These are phyloP conservation scores for Backusella psychrophila DNA, from an alignment of 192 early-diverging fungal species.

Conservation along the genomic window DNA sequence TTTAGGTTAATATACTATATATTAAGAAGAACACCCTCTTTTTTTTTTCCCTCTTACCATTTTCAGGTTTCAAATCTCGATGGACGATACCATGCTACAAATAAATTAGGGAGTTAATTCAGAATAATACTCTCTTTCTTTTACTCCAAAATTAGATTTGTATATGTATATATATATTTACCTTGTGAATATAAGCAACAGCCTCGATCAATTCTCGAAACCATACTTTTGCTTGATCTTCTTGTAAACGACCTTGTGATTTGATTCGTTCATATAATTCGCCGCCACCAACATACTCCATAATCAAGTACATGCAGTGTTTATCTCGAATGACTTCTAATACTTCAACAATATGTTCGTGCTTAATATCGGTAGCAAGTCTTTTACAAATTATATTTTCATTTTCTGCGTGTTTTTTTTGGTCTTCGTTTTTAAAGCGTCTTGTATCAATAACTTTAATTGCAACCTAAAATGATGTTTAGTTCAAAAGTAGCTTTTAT, in stretches of 20 bases:
- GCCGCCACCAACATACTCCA: conserved; percentile 66
- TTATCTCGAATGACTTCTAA: conserved; percentile 33
- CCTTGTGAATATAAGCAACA: conserved; percentile 58
- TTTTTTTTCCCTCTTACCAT: background rate
- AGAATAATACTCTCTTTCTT: background rate
- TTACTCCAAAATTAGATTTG: conserved; percentile 48
- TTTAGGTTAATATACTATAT: background rate
- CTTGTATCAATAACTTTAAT: conserved; percentile 54
- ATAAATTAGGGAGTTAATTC: background rate
- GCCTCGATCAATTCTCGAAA: conserved; percentile 66
- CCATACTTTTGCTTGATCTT: conserved; percentile 54
- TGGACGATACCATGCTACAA: conserved; percentile 43
- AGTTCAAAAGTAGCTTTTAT: background rate
- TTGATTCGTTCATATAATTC: conserved; percentile 68
- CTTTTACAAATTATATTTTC: conserved; percentile 45
- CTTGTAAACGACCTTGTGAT: conserved; percentile 50
- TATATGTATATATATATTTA: conserved; percentile 6
- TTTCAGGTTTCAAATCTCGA: conserved; percentile 89
- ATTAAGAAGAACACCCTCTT: background rate
- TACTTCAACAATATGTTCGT: conserved; percentile 51
- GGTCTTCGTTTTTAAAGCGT: conserved; percentile 47
- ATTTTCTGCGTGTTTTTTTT: conserved; percentile 40
- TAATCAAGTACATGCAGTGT: conserved; percentile 56
- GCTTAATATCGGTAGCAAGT: conserved; percentile 25
- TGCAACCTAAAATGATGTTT: conserved; percentile 39